Percentiles rank a stretch among this genome's conserved stretches.
Evolutionary conservation across 169 alveolate genomes (phyloP).

Genomic region (Perkinsus chesapeaki): DNA sequence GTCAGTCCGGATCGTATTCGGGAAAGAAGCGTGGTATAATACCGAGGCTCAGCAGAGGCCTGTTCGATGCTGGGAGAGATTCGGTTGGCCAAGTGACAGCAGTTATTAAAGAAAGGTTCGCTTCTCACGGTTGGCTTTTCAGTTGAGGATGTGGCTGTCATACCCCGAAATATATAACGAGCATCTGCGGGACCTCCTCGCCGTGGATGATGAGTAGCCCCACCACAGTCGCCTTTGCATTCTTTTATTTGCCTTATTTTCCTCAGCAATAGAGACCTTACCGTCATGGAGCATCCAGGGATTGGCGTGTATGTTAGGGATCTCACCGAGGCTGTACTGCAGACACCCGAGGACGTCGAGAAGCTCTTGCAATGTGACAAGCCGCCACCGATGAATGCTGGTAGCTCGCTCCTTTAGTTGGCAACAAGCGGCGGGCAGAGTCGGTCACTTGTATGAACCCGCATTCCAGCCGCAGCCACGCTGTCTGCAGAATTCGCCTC

Average conservation of each 20-base stretch:
- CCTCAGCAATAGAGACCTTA: neutral
- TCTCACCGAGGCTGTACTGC: neutral
- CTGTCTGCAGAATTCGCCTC: slow-evolving; percentile 45
- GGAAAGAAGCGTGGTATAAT: neutral
- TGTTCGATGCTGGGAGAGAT: neutral
- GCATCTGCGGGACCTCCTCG: slow-evolving; percentile 67
- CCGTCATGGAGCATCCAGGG: slow-evolving; percentile 21
- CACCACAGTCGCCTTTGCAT: neutral
- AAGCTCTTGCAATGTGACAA: neutral
- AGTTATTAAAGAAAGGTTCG: too few relatives aligned
- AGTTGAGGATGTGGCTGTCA: slow-evolving; percentile 61
- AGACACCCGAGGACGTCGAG: neutral
- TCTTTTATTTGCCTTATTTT: neutral
- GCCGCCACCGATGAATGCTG: neutral
- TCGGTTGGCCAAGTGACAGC: neutral
- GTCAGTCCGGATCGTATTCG: neutral
- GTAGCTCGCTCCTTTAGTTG: neutral
- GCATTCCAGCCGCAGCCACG: slow-evolving; percentile 58
- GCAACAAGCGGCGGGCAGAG: slow-evolving; percentile 29
- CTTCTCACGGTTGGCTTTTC: too few relatives aligned
- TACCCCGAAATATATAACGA: slow-evolving; percentile 79
- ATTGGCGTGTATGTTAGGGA: slow-evolving; percentile 29
- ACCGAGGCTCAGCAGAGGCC: neutral
- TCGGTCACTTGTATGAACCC: slow-evolving; percentile 60
- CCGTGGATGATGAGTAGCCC: slow-evolving; percentile 21